phyloP scores from a whole-genome alignment of 805 yeast genomes.

The Gaillardinia entomophila region DNA sequence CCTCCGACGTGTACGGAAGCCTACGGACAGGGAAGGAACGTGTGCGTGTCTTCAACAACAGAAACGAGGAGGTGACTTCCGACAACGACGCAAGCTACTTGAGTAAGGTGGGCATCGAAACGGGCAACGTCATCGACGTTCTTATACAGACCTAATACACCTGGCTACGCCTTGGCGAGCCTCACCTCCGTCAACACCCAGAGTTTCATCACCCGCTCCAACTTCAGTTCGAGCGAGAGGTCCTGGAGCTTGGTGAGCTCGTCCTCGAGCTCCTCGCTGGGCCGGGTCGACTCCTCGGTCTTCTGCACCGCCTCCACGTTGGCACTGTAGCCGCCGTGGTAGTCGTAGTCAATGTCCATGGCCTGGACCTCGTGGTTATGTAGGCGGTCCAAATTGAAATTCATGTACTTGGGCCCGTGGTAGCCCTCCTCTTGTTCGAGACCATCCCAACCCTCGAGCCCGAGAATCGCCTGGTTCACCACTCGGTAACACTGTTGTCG shows the following conservation, averaged over 20 bases:
- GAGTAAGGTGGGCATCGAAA: slow-evolving; percentile 33
- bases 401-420: slow-evolving; percentile 14
- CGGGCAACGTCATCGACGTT: slow-evolving; percentile 37
- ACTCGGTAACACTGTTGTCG: slow-evolving; percentile 62
- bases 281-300: not conserved
- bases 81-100: slow-evolving; percentile 23
- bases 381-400: slow-evolving; percentile 13
- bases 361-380: slow-evolving; percentile 1
- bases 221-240: slow-evolving; percentile 29
- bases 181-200: slow-evolving; percentile 64
- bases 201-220: slow-evolving; percentile 51
- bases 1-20: slow-evolving; percentile 21
- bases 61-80: slow-evolving; percentile 15
- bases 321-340: slow-evolving; percentile 1
- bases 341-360: slow-evolving; percentile 1
- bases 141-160: slow-evolving; percentile 6
- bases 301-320: not conserved
- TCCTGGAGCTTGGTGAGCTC: slow-evolving; percentile 15
- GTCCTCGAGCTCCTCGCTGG: slow-evolving; percentile 8
- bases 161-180: slow-evolving; percentile 20
- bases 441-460: slow-evolving; percentile 3
- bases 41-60: slow-evolving; percentile 27
- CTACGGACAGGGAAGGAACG: slow-evolving; percentile 5
- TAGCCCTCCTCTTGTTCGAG: slow-evolving; percentile 7
- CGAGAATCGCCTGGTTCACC: slow-evolving; percentile 62